Base-by-base conservation (phyloP, 2,329 filamentous ascomycete genomes). In the Didymosphaeria variabile region DNA sequence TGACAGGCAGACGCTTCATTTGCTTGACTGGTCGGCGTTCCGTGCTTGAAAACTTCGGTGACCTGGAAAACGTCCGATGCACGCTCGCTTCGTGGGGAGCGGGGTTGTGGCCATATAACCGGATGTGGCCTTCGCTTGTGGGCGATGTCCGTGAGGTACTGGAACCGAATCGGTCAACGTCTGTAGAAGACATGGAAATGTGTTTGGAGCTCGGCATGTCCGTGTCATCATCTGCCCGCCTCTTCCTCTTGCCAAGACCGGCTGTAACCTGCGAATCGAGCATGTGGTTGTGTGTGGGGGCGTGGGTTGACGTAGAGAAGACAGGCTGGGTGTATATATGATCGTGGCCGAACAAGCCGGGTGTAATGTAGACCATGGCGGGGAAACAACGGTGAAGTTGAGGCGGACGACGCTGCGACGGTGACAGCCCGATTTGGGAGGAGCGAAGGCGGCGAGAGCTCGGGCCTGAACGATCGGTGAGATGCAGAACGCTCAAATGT, bases 301-400 rank as follows among this genome's bases (percentile, higher is more conserved):
- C 42, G 42, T 53, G 45, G 12, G 57, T 63, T 36, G 62, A 42
- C 1, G 53, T 44, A 5, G 58, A 36, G 38, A 54, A 59, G 36
- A 63, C 55, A 4, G 55, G 42, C 45, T 59, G 60, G 29, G 62
- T 46, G 60, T 67, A 65, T 54, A 59, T 36, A 32, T 62, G 54
- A 21, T 64, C 61, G 32, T 68, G 64, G 23, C 70, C 67, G 60
- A 78, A 78, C 17, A 78, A 71, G 32, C 76, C 71, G n/a, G 73
- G 66, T 26, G 75, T 78, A 56, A 78, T 78, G 59, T 76, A 78
- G 36, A 73, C 71, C 75, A 78, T 77, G 53, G 61, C 60, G 64
- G 64, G 55, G 47, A 57, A 44, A 57, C 59, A 46, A 55, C 56
- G 55, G 70, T 63, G 62, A 59, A 61, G 63, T 23, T 36, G 60